phyloP scores from a whole-genome alignment of 129 eudicot genomes.

The Arctium lappa region DNA sequence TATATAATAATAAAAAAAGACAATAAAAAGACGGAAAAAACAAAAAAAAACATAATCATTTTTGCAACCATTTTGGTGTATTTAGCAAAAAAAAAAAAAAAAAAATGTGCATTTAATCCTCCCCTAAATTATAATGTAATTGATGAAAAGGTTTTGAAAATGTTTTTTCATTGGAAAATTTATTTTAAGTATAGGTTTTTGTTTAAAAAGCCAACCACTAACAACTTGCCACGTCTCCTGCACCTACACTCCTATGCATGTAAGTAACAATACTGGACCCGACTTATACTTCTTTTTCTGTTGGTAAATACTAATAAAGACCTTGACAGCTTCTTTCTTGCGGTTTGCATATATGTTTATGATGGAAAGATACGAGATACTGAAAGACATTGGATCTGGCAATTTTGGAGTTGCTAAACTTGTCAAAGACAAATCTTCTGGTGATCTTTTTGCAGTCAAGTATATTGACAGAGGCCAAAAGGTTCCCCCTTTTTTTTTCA shows the following conservation, averaged over 20 bases:
- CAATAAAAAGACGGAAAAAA: no score
- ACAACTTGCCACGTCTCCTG: constrained; percentile 31
- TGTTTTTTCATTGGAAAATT: no score
- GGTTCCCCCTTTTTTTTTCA: constrained; percentile 28
- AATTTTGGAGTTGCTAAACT: constrained; percentile 83
- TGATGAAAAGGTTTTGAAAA: no score
- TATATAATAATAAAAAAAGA: no score
- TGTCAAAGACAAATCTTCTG: constrained; percentile 57
- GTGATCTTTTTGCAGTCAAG: constrained; percentile 72
- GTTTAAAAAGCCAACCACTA: constrained; percentile 16
- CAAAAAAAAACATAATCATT: no score
- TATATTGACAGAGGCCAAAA: constrained; percentile 76
- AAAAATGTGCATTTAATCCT: no score
- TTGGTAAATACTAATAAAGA: neutral
- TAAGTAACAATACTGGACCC: neutral
- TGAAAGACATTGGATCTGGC: constrained; percentile 66
- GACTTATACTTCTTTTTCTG: neutral
- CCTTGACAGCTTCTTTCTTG: neutral
- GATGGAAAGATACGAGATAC: constrained; percentile 69
- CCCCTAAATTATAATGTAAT: no score
- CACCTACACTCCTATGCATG: neutral
- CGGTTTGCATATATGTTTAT: neutral
- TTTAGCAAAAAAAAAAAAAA: no score
- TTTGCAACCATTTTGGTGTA: no score
- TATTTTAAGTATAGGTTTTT: no score